Base-by-base conservation (phyloP, 371 early-diverging fungal species). In the Apophysomyces sp. region DNA sequence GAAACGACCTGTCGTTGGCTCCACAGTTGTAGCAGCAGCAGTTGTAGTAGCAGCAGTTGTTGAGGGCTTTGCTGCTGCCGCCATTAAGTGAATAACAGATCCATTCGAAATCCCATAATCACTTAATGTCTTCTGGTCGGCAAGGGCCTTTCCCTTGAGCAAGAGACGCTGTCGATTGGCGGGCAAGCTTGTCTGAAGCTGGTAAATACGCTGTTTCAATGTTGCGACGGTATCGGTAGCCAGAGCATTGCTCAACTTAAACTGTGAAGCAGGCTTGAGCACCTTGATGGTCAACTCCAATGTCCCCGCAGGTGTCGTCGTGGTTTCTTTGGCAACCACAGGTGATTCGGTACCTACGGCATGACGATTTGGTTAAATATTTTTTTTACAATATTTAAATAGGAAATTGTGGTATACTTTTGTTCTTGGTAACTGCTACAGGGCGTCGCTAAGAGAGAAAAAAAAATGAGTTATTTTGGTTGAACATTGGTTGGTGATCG, bases 131-230 rank as follows among this genome's bases (percentile, higher is more conserved):
- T 86, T 85, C 58, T 65, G 75, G 58, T 88, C 89, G 7, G 74
- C 57, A 52, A 88, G 71, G 11, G 81, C 82, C 61, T 88, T 88
- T 31, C 89, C 89, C 63, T 84, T 86, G 21, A 87, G 69, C 32
- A 88, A 73, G 32, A 88, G 70, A 21, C 85, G 81, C 56, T 88
- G 89, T 27, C 76, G 77, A 7, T 61, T 62, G 11, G 69, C 69
- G 6, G 79, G 63, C 31, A 69, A 39, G 24, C 73, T 64, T 15
- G 66, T 68, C 49, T 74, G 69, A 41, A 74, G 75, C 56, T 76
- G 74, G 34, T 76, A 71, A 12, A 84, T 75, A 37, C 76, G 77
- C 39, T 76, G 65, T 61, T 84, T 84, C 39, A 84, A 62, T 11
- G 69, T 71, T 28, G 54, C n/a, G 2, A 84, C 55, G 7, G 81